phyloP scores from a whole-genome alignment of 129 eudicot species.

The Kitagawia praeruptora region DNA sequence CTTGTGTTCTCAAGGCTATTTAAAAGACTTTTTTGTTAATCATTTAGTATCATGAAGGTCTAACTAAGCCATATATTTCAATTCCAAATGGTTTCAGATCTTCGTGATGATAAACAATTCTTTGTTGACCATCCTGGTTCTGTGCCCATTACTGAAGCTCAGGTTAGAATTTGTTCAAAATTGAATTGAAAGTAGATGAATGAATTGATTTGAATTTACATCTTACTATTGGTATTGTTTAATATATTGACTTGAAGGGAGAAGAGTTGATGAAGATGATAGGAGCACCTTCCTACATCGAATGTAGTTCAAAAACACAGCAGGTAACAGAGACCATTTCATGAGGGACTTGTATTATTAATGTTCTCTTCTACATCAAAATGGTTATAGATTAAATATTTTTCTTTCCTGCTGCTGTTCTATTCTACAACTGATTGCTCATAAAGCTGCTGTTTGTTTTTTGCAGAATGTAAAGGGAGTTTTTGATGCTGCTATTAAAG shows the following conservation, averaged over 20 bases:
- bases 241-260: conserved; percentile 46
- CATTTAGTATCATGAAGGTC: not conserved
- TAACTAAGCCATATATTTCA: conserved; percentile 10
- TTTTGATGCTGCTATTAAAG: conserved; percentile 50
- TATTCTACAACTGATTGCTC: not conserved
- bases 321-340: conserved; percentile 26
- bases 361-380: not conserved
- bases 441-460: not conserved
- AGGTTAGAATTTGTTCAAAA: conserved; percentile 32
- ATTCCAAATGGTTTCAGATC: conserved; percentile 40
- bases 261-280: conserved; percentile 87
- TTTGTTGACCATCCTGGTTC: conserved; percentile 74
- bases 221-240: conserved; percentile 14
- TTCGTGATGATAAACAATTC: conserved; percentile 86
- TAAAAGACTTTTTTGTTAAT: not conserved
- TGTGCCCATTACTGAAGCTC: conserved; percentile 59
- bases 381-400: not conserved
- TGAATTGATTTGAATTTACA: not conserved
- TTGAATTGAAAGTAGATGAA: not conserved
- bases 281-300: conserved; percentile 89
- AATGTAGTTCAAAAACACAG: conserved; percentile 95
- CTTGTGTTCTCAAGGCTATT: not conserved
- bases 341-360: not conserved
- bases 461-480: conserved; percentile 40
- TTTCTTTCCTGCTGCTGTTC: not conserved